Base-by-base conservation (phyloP, 2,329 filamentous ascomycete species). In the Annulohypoxylon truncatum region DNA sequence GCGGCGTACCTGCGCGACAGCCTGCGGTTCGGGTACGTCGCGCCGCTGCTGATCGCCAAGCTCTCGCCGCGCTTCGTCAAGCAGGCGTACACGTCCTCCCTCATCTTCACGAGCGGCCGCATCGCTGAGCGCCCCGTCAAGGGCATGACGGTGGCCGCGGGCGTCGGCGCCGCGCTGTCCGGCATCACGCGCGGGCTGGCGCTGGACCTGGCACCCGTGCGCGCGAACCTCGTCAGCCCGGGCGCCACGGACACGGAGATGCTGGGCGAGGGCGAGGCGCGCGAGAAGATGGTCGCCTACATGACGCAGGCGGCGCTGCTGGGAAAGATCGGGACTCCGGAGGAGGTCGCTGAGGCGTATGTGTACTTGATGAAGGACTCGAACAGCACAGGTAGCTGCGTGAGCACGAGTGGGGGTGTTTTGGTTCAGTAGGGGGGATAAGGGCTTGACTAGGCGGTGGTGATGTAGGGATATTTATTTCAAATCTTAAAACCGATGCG, bases 201-300 rank as follows among this genome's bases (percentile, higher is more conserved):
- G 1, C 71, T 91, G 29, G 89, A 92, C 71, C 72, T 92, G 59
- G 83, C 82, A 67, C 90, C 90, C 0, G 77, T 91, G 7, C 79
- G 90, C 1, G 88, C 91, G 24, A 92, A 92, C 73, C 73, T 84
- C 0, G 85, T 92, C 1, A 80, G 77, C 56, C 87, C 88, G 0
- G 90, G 89, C 0, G 78, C 81, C 0, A 80, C 86, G 0, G 75
- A 82, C 38, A 88, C 86, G 4, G 81, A 82, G 42, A 57, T 84
- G 28, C 52, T 62, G 10, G 20, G 57, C n/a, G 83, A 77, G 75
- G 74, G 75, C 5, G 56, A 66, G 2, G 67, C 75, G 57, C 33
- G 63, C 4, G 75, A 71, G 13, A 70, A 75, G 29, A 42, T 68
- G 42, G 68, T 69, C 22, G 51, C 67, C 31, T 56, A 33, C 7